Evolutionary conservation across 176 grass and related monocot genomes (phyloP), one percentile per base, ranked within the genome.

Genomic region (Cenchrus purpureus): DNA sequence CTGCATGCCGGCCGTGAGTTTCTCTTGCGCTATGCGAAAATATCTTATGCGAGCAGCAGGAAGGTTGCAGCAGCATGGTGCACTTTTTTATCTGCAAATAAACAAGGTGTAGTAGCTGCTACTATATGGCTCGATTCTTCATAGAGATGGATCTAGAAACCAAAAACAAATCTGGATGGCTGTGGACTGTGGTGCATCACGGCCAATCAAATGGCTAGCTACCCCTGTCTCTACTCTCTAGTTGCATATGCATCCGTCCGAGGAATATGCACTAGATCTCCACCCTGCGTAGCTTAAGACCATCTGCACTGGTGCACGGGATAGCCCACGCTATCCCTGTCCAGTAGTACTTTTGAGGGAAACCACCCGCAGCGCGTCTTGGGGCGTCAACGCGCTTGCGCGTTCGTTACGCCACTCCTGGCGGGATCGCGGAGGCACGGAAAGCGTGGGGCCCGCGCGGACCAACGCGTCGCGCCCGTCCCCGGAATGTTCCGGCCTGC

Each of bases 241-340:
- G 14, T 68, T 54, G 48, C 63, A 7, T 3, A 19, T 37, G 29
- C 9, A 13, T 55, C 28, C 10, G 13, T 81, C 65, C 79, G 52
- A 69, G 65, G 65, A 69, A 81, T 81, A 81, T 69, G 64, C 65
- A 4, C 63, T 37, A 80, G 62, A 67, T 80, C 31, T 68, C 20
- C 62, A 12, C 40, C 16, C 74, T 20, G 20, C 17, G 13, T 61
- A 77, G 56, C 16, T 80, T 20, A 25, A 25, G 25, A 25, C 25
- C 25, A 25, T 25, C 25, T 25, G 25, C 25, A 25, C 25, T 25
- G 25, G 25, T 25, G 25, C 25, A 25, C 25, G 25, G 25, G 25
- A 25, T 25, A 25, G 25, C 25, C 25, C 25, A 25, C 25, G 25
- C 25, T 25, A 25, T 25, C 25, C 25, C 25, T 25, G 25, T 25